These are phyloP conservation scores for Umbelopsis sp. DNA, from an alignment of 192 early-diverging fungal genomes.

Conservation along the genomic window DNA sequence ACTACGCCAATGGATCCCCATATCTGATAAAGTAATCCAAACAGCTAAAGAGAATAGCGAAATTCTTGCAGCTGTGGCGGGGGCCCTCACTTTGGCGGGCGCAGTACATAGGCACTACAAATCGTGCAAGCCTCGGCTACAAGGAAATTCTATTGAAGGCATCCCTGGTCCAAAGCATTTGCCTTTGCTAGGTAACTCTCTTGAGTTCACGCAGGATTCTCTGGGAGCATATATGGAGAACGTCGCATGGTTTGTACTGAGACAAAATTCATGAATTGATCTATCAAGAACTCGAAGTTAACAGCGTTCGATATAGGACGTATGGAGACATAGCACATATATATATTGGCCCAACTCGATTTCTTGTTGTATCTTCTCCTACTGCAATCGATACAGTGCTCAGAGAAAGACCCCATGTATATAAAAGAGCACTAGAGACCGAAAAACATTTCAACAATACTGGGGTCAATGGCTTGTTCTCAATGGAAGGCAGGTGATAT, in stretches of 20 bases:
- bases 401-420: conserved; percentile 2
- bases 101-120: not conserved
- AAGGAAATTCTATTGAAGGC: not conserved
- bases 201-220: conserved; percentile 3
- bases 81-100: not conserved
- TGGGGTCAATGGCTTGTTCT: not conserved
- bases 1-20: not conserved
- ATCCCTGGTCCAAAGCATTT: conserved; percentile 10
- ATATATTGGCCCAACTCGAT: not conserved
- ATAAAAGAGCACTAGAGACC: not conserved
- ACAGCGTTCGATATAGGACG: not conserved
- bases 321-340: conserved; percentile 13
- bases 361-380: conserved; percentile 14
- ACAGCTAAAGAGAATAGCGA: not conserved
- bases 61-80: not conserved
- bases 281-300: not conserved
- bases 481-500: conserved; percentile 3
- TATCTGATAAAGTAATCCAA: not conserved
- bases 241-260: not conserved
- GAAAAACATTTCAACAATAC: not conserved
- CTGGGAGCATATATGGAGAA: not conserved
- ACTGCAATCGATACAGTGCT: not conserved
- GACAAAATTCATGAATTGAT: not conserved
- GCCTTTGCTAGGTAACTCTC: not conserved
- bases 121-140: not conserved